Conservation (phyloP, 192 early-diverging fungal genomes). For the Coemansia sp. region DNA sequence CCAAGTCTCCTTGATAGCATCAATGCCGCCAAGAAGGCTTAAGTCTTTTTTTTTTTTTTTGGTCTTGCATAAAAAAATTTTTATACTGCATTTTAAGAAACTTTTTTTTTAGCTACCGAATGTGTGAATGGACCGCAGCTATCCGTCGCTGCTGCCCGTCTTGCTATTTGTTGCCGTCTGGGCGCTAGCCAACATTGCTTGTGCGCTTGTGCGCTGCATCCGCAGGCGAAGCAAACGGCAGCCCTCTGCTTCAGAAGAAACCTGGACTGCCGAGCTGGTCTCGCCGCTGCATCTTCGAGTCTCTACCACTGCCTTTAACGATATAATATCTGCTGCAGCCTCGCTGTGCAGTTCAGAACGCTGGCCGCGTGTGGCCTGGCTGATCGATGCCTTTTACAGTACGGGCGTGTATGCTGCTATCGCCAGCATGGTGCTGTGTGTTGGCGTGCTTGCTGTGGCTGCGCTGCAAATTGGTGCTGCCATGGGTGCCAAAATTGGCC, state of each 20-base stretch:
- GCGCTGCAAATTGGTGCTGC: conserved; percentile 21
- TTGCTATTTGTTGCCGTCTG: conserved; percentile 14
- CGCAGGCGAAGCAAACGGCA: background rate
- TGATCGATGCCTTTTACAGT: conserved; percentile 19
- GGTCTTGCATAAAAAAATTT: background rate
- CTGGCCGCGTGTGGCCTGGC: background rate
- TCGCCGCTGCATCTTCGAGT: conserved; percentile 38
- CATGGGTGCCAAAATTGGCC: background rate
- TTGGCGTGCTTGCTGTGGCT: conserved; percentile 12
- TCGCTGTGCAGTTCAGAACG: background rate
- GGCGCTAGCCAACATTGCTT: conserved; percentile 14
- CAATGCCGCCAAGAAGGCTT: conserved; percentile 10
- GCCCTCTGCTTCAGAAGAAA: background rate
- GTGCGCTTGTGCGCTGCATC: background rate
- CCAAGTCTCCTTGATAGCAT: conserved; percentile 37
- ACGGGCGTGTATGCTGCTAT: conserved; percentile 7
- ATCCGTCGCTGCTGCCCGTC: conserved; percentile 7
- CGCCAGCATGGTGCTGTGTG: conserved; percentile 23
- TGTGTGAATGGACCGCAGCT: conserved; percentile 12
- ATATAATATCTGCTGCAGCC: background rate
- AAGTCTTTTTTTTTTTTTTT: conserved; percentile 1
- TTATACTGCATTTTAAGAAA: background rate
- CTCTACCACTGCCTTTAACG: conserved; percentile 13
- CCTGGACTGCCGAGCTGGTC: conserved; percentile 18
- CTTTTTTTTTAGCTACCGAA: background rate